Percentiles rank a stretch among this genome's conserved stretches.
Evolutionary conservation across 140 eudicot species (phyloP).

Genomic region (Stevia rebaudiana): DNA sequence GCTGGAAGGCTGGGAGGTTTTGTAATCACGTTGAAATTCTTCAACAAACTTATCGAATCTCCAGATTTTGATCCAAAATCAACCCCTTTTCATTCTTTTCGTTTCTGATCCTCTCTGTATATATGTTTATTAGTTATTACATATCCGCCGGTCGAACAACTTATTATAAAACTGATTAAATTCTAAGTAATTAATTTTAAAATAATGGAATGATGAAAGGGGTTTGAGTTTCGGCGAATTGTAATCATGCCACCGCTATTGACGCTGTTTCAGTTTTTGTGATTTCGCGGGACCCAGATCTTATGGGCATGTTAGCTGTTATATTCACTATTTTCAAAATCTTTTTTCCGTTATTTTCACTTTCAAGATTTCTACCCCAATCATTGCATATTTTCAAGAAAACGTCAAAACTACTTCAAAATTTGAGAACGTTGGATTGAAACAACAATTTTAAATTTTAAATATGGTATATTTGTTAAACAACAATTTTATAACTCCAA

Average conservation of each 20-base stretch:
- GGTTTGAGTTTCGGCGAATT: slow-evolving; percentile 6
- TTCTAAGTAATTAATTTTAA: neutral
- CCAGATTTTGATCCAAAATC: slow-evolving; percentile 31
- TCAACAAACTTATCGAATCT: slow-evolving; percentile 37
- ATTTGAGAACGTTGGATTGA: neutral
- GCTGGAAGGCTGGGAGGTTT: slow-evolving; percentile 69
- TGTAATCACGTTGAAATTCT: slow-evolving; percentile 31
- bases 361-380: slow-evolving; percentile 10
- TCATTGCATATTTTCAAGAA: slow-evolving; percentile 11
- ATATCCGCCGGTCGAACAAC: slow-evolving; percentile 29
- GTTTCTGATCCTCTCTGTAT: slow-evolving; percentile 20
- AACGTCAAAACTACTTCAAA: neutral
- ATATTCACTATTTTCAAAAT: neutral
- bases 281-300: slow-evolving; percentile 21
- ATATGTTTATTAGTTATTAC: slow-evolving; percentile 11
- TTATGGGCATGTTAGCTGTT: neutral
- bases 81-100: slow-evolving; percentile 15
- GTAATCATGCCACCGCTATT: slow-evolving; percentile 3
- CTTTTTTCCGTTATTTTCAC: slow-evolving; percentile 19
- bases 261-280: neutral
- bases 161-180: slow-evolving; percentile 6
- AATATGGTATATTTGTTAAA: no score
- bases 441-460: no score
- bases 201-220: neutral
- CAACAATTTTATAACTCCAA: no score